A percentile compares a stretch with the other conserved stretches of the same genome.
phyloP scores from a whole-genome alignment of 2,329 filamentous ascomycete species.

The Paracoccidioides brasiliensis region DNA sequence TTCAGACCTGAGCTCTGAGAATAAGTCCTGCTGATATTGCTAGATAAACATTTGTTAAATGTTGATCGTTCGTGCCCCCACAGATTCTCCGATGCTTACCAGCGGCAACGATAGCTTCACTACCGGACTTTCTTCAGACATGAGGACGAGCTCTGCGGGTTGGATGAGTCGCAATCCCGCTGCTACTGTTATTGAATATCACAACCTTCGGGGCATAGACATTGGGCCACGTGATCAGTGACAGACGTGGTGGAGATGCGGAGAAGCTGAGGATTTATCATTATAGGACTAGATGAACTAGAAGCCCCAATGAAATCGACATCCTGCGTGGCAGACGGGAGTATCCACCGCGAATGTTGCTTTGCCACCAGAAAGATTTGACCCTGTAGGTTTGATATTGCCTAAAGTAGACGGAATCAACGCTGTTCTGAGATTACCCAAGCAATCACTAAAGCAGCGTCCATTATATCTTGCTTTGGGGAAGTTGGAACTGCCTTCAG shows the following conservation, averaged over 20 bases:
- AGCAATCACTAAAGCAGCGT: background rate
- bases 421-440: background rate
- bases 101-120: constrained; percentile 53
- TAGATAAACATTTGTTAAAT: constrained; percentile 17
- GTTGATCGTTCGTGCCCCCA: background rate
- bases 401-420: background rate
- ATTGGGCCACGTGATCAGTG: constrained; percentile 4
- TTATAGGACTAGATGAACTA: background rate
- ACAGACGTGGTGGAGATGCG: background rate
- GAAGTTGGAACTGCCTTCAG: background rate
- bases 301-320: background rate
- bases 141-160: background rate
- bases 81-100: constrained; percentile 23
- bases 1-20: constrained; percentile 75
- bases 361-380: background rate
- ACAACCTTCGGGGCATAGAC: background rate
- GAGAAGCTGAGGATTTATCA: background rate
- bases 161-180: background rate
- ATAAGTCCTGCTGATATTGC: constrained; percentile 90
- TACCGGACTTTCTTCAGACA: constrained; percentile 9
- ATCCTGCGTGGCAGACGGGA: too few relatives aligned
- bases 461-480: background rate
- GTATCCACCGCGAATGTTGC: background rate
- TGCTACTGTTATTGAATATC: background rate
- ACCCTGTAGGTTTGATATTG: background rate